Evolutionary conservation across 176 grass and related monocot species (phyloP), one percentile per base, ranked within the genome.

Genomic region (Oryza brachyantha): DNA sequence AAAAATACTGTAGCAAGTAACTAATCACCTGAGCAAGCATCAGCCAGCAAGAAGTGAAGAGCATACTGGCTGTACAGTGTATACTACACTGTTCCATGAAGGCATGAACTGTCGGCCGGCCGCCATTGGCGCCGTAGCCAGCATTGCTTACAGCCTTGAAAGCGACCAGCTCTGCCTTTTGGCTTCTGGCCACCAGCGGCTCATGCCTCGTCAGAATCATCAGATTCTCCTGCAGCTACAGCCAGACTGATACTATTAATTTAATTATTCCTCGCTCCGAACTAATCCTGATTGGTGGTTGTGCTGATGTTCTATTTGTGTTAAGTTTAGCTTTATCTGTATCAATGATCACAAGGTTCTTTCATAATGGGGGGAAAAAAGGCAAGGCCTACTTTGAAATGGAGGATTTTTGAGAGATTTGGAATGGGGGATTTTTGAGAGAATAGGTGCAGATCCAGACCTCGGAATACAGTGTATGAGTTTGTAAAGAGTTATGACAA

Each of bases 91-190:
- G 52, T 24, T 57, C 21, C n/a, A 29, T 66, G n/a, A n/a, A n/a
- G n/a, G n/a, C n/a, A n/a, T n/a, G 80, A 61, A 14, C 22, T 61
- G 74, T 79, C 76, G 68, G 68, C 61, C 50, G 68, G 61, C 50
- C 48, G 48, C 48, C 61, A 14, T 39, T 48, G 74, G 29, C 28
- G 13, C 35, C 10, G 36, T 10, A 54, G 72, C 61, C 48, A 13
- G 38, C 22, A 52, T 74, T 57, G 29, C 73, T 65, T 43, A 87
- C 66, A 83, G 59, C 85, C 59, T 29, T 29, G 55, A 76, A 79
- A 88, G 52, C n/a, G 52, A 22, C 19, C 52, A 17, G 74, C 68
- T 59, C 40, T 16, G 40, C 32, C 81, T 63, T 79, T 80, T 57
- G 63, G 81, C 63, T 60, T 46, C 39, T 41, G 54, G 61, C 39